Base-by-base conservation (phyloP, 2,329 filamentous ascomycete genomes). In the Xenoacremonium recifei region DNA sequence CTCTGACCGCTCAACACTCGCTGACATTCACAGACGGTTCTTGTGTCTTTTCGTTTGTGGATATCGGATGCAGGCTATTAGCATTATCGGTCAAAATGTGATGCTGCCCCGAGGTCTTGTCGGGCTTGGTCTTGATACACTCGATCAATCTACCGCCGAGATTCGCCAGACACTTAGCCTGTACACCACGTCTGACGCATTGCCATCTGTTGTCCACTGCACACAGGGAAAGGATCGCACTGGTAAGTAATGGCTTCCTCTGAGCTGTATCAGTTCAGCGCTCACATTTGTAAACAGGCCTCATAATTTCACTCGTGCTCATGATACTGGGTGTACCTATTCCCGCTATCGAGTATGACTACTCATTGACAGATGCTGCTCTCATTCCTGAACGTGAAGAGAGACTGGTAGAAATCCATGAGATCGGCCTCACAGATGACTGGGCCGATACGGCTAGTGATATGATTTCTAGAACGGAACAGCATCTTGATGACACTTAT, bases 171-270 rank as follows among this genome's bases (percentile, higher is more conserved):
- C 57, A 6, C 49, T 69, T 25, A 50, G 48, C 7, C 43, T 66
- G 1, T 67, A 64, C 38, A 49, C 60, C 5, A 39, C 41, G 6
- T 18, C 47, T 3, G 53, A 62, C 0, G 72, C 72, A 13, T 80
- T 82, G 49, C 89, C 89, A 0, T 64, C 83, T 1, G 60, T 95
- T 6, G 68, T 93, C 3, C 89, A 95, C 64, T 96, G 90, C 64
- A 93, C 89, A 1, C 89, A 95, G 57, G 90, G 90, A 44, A 96
- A 95, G 61, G 90, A 95, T 59, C 79, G 90, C 3, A 69, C 67
- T 41, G 64, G 64, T 63, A 45, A 38, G 16, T 15, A 6, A 31
- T 10, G 17, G n/a, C 6, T 10, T 7, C 29, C 29, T 31, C 29
- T 6, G 17, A 31, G 17, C n/a, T n/a, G 29, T 15, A 31, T 10